A percentile compares a stretch with the other conserved stretches of the same genome.
These are phyloP conservation scores for Diaporthe sp. DNA, from an alignment of 2,329 filamentous ascomycete species.

Conservation along the genomic window DNA sequence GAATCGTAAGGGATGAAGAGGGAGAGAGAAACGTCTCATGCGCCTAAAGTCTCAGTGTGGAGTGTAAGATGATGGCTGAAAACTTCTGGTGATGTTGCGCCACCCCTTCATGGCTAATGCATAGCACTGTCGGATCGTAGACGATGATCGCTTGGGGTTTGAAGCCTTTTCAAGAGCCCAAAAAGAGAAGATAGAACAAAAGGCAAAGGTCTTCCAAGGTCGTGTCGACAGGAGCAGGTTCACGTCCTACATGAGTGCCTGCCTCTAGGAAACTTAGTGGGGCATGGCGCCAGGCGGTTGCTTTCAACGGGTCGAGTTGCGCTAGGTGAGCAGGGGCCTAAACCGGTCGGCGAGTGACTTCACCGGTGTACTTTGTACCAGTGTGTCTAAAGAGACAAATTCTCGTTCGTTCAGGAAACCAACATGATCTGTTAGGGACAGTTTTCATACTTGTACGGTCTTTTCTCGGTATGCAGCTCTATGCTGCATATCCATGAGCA, in stretches of 20 bases:
- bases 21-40: neutral
- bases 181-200: neutral
- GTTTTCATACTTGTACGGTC: too few relatives aligned
- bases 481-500: neutral
- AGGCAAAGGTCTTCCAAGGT: neutral
- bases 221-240: neutral
- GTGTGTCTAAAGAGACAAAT: too few relatives aligned
- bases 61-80: neutral
- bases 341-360: neutral
- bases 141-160: neutral
- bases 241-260: neutral
- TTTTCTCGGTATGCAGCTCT: neutral
- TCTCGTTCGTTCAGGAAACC: neutral
- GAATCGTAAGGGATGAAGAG: neutral
- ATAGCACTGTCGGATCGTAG: neutral
- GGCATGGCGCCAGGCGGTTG: neutral
- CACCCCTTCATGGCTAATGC: constrained; percentile 23
- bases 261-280: neutral
- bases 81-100: constrained; percentile 2
- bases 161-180: neutral
- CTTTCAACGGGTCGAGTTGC: neutral
- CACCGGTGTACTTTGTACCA: too few relatives aligned
- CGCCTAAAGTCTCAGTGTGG: neutral
- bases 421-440: too few relatives aligned
- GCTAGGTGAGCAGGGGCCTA: neutral